Evolutionary conservation across 768 basidiomycete genomes (phyloP).

Genomic region (Suillus weaverae): DNA sequence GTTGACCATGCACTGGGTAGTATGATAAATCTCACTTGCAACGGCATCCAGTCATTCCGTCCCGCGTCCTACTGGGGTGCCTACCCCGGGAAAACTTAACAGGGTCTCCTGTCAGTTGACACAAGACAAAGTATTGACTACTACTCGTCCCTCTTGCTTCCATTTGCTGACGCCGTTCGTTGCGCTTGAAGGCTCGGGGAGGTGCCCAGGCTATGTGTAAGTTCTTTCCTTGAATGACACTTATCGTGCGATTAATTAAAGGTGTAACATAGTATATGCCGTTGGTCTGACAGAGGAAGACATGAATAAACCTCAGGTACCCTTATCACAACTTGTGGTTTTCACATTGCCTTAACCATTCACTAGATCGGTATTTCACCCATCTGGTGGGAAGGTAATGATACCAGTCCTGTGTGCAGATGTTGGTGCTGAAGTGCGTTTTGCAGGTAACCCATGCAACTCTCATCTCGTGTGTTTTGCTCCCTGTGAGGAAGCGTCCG

Average conservation of each 20-base stretch:
- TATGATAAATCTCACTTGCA: slow-evolving; percentile 8
- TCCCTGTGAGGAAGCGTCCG: not conserved
- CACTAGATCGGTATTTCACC: slow-evolving; percentile 82
- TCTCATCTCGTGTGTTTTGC: slow-evolving; percentile 60
- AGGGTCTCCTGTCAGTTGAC: slow-evolving; percentile 74
- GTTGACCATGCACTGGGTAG: slow-evolving; percentile 17
- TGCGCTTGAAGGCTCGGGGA: slow-evolving; percentile 49
- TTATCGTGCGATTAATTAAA: not conserved
- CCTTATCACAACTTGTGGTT: slow-evolving; percentile 5
- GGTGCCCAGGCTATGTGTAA: slow-evolving; percentile 86
- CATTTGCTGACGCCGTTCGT: not conserved
- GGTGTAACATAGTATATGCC: slow-evolving; percentile 56
- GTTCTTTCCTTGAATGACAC: slow-evolving; percentile 23
- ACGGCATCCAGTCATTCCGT: slow-evolving; percentile 19
- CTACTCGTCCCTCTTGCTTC: slow-evolving; percentile 2
- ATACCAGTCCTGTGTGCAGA: not conserved
- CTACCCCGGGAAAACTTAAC: slow-evolving; percentile 56
- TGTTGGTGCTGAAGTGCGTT: not conserved
- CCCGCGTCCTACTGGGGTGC: slow-evolving; percentile 21
- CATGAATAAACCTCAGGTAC: slow-evolving; percentile 82
- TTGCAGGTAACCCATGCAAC: slow-evolving; percentile 82
- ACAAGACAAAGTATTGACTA: slow-evolving; percentile 61
- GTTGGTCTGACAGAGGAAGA: slow-evolving; percentile 76
- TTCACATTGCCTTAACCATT: slow-evolving; percentile 7
- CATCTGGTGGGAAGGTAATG: slow-evolving; percentile 89